phyloP scores from a whole-genome alignment of 768 basidiomycete genomes.

The Pilatotrama ljubarskyi region DNA sequence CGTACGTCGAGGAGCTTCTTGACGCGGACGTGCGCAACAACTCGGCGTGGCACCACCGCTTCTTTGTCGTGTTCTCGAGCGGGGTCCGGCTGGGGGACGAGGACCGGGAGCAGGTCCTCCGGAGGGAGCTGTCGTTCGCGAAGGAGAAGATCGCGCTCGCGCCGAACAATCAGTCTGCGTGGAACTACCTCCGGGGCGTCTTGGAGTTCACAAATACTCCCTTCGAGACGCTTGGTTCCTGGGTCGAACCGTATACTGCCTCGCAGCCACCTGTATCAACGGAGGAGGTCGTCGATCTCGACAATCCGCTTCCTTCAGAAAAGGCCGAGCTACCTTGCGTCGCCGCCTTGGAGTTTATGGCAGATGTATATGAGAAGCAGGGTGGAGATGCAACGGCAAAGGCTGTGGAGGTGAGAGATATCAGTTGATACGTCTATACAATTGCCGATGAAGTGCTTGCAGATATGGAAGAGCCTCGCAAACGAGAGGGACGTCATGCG shows the following conservation, averaged over 20 bases:
- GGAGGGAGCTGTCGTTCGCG: constrained; percentile 77
- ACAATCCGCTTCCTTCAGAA: constrained; percentile 66
- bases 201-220: constrained; percentile 63
- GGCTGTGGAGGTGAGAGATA: constrained; percentile 38
- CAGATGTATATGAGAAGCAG: constrained; percentile 67
- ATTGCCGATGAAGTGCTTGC: background rate
- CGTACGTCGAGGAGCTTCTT: constrained; percentile 70
- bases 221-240: constrained; percentile 53
- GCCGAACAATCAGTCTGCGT: constrained; percentile 92
- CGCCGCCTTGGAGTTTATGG: constrained; percentile 83
- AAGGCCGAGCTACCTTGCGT: constrained; percentile 74
- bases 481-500: constrained; percentile 72
- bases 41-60: constrained; percentile 95
- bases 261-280: constrained; percentile 28
- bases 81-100: constrained; percentile 63
- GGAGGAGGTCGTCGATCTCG: constrained; percentile 61
- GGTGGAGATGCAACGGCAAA: constrained; percentile 48
- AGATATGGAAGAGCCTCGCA: constrained; percentile 75
- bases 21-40: constrained; percentile 87
- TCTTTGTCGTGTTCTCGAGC: constrained; percentile 80
- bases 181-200: constrained; percentile 95
- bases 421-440: constrained; percentile 14
- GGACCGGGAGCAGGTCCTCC: constrained; percentile 57
- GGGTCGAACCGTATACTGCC: constrained; percentile 65
- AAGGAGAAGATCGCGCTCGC: constrained; percentile 82